phyloP scores from a whole-genome alignment of 768 basidiomycete genomes.

The Tylopilus plumbeoviolaceoides region DNA sequence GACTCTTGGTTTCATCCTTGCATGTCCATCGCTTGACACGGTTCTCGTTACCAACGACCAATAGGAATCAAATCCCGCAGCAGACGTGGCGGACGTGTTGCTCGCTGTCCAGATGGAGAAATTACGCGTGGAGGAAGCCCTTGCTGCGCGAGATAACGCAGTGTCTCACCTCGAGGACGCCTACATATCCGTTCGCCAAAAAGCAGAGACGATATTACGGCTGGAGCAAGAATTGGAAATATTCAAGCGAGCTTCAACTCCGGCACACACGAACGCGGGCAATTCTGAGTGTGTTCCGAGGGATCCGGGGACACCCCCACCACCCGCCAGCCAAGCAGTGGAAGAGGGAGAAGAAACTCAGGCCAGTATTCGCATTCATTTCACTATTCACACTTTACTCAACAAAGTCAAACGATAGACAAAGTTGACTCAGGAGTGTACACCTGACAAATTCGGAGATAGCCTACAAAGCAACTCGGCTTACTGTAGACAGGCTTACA shows the following conservation, averaged over 20 bases:
- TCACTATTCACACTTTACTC: neutral
- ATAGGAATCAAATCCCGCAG: neutral
- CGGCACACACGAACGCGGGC: conserved; percentile 15
- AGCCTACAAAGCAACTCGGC: conserved; percentile 27
- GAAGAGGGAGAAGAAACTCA: neutral
- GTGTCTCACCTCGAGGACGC: conserved; percentile 57
- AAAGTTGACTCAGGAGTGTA: neutral
- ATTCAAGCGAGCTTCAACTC: conserved; percentile 20
- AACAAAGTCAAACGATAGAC: neutral
- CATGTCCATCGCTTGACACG: neutral
- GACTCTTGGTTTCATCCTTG: neutral
- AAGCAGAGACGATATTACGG: conserved; percentile 46
- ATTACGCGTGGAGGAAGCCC: conserved; percentile 50
- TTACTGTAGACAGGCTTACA: conserved; percentile 16
- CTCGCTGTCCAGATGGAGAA: conserved; percentile 53
- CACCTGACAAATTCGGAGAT: conserved; percentile 21
- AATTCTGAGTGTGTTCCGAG: neutral
- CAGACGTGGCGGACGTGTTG: conserved; percentile 41
- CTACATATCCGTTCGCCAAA: conserved; percentile 57
- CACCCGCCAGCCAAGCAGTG: neutral
- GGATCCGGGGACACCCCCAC: neutral
- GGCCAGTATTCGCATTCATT: neutral
- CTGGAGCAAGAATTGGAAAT: conserved; percentile 41
- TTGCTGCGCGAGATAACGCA: conserved; percentile 59
- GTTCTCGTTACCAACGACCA: neutral